These are phyloP conservation scores for Citrus glauca DNA, from an alignment of 345 rosid species.

Conservation along the genomic window DNA sequence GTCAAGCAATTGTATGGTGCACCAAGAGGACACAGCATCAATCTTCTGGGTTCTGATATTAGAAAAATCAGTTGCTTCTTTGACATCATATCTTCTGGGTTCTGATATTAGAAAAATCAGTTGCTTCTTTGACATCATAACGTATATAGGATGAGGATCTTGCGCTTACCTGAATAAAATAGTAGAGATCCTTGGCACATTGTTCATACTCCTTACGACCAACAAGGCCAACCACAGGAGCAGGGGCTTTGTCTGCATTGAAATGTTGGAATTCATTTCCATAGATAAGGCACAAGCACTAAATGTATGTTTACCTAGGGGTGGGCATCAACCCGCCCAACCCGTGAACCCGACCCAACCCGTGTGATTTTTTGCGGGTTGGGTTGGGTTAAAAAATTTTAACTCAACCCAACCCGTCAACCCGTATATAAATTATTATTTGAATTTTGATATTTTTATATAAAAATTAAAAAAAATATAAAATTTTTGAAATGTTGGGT, in stretches of 20 bases:
- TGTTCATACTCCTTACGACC: slow-evolving; percentile 95
- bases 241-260: slow-evolving; percentile 81
- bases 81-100: neutral
- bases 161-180: slow-evolving; percentile 79
- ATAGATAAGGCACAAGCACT: neutral
- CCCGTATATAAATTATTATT: no score
- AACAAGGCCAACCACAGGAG: slow-evolving; percentile 70
- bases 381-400: no score
- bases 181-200: slow-evolving; percentile 85
- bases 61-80: neutral
- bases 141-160: neutral
- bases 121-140: neutral
- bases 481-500: no score
- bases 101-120: neutral
- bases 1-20: neutral
- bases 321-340: no score
- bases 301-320: neutral
- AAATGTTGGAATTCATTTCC: neutral
- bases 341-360: no score
- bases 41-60: neutral
- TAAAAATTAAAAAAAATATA: no score
- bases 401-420: no score
- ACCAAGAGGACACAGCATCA: neutral
- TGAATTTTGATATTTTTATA: no score
- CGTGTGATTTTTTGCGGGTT: no score